phyloP scores from a whole-genome alignment of 176 grass and related monocot species.

The Alopecurus myosuroides region DNA sequence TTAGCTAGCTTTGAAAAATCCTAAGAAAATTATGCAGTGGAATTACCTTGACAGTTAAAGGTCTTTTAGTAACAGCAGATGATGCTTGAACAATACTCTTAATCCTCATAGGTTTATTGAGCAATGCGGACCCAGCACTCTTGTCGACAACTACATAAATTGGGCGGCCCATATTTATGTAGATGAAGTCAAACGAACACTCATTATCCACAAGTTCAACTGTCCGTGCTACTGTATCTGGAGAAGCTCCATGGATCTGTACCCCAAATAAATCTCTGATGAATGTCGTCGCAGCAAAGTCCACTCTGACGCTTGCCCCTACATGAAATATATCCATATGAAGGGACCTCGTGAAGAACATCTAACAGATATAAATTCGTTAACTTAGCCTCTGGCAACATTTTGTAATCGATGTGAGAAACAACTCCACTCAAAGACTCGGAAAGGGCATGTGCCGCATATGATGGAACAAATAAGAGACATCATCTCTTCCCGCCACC shows the following conservation, averaged over 20 bases:
- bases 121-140: no score
- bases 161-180: no score
- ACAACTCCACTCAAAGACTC: background rate
- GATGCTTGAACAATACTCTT: no score
- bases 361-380: background rate
- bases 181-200: constrained; percentile 77
- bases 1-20: background rate
- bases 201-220: constrained; percentile 81
- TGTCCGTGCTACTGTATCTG: constrained; percentile 68
- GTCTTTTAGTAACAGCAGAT: constrained; percentile 48
- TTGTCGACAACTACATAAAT: no score
- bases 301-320: no score
- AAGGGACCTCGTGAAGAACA: background rate
- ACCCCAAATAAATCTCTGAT: constrained; percentile 89
- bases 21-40: background rate
- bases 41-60: constrained; percentile 80
- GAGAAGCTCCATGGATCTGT: constrained; percentile 85
- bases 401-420: background rate
- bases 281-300: constrained; percentile 72
- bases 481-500: no score
- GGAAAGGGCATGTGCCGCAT: background rate
- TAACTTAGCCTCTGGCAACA: background rate
- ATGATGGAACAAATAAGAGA: constrained; percentile 8
- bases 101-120: no score
- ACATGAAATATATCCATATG: constrained; percentile 32